These are phyloP conservation scores for Piper longum DNA, from an alignment of 164 flowering plant genomes.

Conservation along the genomic window DNA sequence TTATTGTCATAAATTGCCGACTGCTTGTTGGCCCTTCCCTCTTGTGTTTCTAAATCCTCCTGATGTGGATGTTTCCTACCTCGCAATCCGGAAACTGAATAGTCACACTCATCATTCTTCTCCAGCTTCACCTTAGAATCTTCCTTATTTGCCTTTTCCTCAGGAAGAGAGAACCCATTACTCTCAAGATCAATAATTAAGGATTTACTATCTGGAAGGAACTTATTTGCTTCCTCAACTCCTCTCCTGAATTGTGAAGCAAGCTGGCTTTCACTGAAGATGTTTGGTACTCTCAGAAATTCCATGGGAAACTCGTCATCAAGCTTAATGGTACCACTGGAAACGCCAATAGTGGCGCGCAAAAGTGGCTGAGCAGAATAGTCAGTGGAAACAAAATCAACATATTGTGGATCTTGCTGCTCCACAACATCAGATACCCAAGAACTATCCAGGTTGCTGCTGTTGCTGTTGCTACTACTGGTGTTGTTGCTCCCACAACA, in stretches of 20 bases:
- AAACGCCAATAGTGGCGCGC: conserved; percentile 25
- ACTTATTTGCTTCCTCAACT: conserved; percentile 63
- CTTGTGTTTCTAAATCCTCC: conserved; percentile 26
- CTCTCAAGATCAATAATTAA: conserved; percentile 5
- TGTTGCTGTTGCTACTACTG: background rate
- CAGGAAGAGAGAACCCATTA: conserved; percentile 1
- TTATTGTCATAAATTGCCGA: conserved; percentile 37
- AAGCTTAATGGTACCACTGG: conserved; percentile 17
- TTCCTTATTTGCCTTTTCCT: background rate
- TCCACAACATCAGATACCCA: conserved; percentile 15
- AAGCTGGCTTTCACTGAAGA: conserved; percentile 31
- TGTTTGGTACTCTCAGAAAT: conserved; percentile 22
- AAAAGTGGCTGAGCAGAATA: conserved; percentile 20
- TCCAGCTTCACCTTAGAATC: conserved; percentile 3
- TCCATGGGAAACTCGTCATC: conserved; percentile 34
- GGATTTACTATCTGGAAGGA: conserved; percentile 24
- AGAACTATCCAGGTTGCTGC: conserved; percentile 6
- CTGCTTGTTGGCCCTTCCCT: conserved; percentile 54
- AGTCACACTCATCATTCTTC: conserved; percentile 1
- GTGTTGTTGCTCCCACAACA: conserved; percentile 2
- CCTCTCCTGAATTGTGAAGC: conserved; percentile 55
- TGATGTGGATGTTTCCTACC: conserved; percentile 39
- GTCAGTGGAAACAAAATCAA: conserved; percentile 3
- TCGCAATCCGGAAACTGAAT: conserved; percentile 13
- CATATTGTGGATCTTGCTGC: conserved; percentile 6